Base-by-base conservation (phyloP, 805 yeast species). In the Candida mattraensis region DNA sequence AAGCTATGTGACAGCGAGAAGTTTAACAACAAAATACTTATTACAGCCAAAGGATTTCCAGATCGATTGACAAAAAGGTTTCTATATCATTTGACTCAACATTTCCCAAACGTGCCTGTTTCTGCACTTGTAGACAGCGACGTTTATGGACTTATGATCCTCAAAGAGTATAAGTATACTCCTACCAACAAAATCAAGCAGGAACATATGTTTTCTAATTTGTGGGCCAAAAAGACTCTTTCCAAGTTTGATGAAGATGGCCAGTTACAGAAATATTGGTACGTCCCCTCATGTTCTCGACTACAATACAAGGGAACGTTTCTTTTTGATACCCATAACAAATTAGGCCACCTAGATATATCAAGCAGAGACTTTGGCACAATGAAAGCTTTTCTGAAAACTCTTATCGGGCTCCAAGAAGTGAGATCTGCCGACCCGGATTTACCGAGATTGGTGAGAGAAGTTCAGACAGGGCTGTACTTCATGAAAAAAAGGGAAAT, bases 41-140 rank as follows among this genome's bases (percentile, higher is more conserved):
- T 83, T 7, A 80, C 87, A 0, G 87, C 84, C 0, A 76, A 74
- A 50, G 88, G 88, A 4, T 80, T 66, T 47, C 87, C 88, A 0
- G 88, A 82, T 51, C 48, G 63, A 9, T 55, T 72, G 5, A 79
- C 87, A 0, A 62, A 68, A 30, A 44, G 50, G 16, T 69, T 80
- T 37, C 44, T 77, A 7, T 32, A 42, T 3, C 40, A 49, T 13
- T 41, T 56, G n/a, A 63, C 67, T 0, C 31, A 45, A 0, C 45
- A 38, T 12, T 48, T 35, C 16, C 7, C 18, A 0, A 7, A 32
- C 0, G 50, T 66, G 1, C 74, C 74, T 1, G 51, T 76, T 1
- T 51, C 54, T 14, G 78, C 72, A 1, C 62, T 74, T 21, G 77
- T 79, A 18, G 88, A 82, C 51, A 70, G 82, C 11, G 88, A 82